Base-by-base conservation (phyloP, 495 filamentous ascomycete genomes). In the Pyronema omphalodes region DNA sequence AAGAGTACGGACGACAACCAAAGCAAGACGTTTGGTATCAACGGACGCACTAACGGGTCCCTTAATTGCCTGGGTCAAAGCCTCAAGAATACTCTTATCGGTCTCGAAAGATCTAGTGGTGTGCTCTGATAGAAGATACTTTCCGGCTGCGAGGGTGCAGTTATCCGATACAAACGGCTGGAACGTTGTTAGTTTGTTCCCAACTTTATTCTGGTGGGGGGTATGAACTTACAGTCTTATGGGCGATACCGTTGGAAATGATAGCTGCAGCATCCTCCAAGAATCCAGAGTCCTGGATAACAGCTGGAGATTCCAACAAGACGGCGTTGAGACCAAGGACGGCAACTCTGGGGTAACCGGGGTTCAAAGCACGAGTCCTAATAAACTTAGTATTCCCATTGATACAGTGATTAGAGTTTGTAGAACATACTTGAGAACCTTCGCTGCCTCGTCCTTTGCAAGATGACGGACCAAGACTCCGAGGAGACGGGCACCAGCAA, bases 101-200 rank as follows among this genome's bases (percentile, higher is more conserved):
- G 75, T 72, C 60, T 93, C 86, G 54, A 75, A 84, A 57, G 55
- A 64, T 60, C 80, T 84, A 49, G 70, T 67, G 29, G 61, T 64
- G 1, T 69, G 64, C 33, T 82, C 75, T 2, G 76, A 73, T 44
- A 98, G 74, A 8, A 98, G 75, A 67, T 84, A 93, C 69, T 98
- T 98, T 57, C 91, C 93, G n/a, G 89, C 83, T 34, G 91, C 93
- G 37, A 95, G 75, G 51, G 95, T 85, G 58, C 76, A 82, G 68
- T 94, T 93, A 61, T 95, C 86, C 47, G 86, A 77, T 53, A 94
- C 76, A 66, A 84, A 88, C 44, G 83, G 73, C 80, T 88, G 60
- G 53, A 33, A 3, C 46, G 17, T 57, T 18, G 36, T 29, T 46
- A 54, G 44, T 34, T 69, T 61, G 23, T 6, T 14, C 19, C 37